Conservation (phyloP, 495 filamentous ascomycete species). For the Daldinia caldariorum region DNA sequence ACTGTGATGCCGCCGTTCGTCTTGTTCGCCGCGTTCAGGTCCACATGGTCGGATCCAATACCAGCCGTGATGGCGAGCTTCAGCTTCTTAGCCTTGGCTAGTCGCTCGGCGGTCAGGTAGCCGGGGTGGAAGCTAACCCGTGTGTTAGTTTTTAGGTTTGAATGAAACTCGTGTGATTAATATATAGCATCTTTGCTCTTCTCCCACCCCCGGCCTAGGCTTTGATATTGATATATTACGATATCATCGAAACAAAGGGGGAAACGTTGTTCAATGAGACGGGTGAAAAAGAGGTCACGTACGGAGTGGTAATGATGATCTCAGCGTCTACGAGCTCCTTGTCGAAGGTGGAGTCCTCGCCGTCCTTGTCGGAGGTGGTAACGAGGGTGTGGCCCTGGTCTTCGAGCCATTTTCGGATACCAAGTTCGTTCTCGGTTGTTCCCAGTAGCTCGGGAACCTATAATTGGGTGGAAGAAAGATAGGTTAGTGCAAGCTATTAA, state of each 20-base stretch:
- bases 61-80: conserved; percentile 96
- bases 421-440: conserved; percentile 97
- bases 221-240: conserved; percentile 14
- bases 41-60: conserved; percentile 98
- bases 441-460: conserved; percentile 88
- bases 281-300: conserved; percentile 50
- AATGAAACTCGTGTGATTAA: too few species aligned
- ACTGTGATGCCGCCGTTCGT: conserved; percentile 98
- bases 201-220: not conserved
- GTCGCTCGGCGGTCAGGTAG: conserved; percentile 95
- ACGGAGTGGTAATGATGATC: conserved; percentile 99
- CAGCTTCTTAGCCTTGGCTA: conserved; percentile 98
- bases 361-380: conserved; percentile 97
- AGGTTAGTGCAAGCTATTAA: conserved; percentile 36
- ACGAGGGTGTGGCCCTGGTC: conserved; percentile 93
- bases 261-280: not conserved
- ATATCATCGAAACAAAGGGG: not conserved
- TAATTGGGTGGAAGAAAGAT: conserved; percentile 35
- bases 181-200: not conserved
- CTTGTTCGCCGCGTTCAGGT: conserved; percentile 95
- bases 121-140: conserved; percentile 92
- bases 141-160: conserved; percentile 19
- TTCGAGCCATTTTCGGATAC: conserved; percentile 95
- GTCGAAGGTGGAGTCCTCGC: conserved; percentile 92
- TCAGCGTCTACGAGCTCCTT: conserved; percentile 95